These are phyloP conservation scores for Dactylorhiza incarnata DNA, from an alignment of 106 monocot genomes.

Conservation along the genomic window DNA sequence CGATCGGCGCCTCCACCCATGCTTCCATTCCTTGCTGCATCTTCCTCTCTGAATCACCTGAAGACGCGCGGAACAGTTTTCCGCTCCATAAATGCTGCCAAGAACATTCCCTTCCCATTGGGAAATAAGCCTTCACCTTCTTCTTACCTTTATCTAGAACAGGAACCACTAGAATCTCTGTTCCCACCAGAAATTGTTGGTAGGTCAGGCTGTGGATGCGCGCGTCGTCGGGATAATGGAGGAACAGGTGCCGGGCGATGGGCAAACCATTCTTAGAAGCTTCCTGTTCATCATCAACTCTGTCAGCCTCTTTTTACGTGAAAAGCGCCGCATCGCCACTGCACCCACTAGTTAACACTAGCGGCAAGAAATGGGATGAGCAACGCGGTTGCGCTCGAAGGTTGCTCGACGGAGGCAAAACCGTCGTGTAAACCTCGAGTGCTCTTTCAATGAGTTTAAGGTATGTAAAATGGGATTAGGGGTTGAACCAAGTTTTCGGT, in stretches of 20 bases:
- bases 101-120: conserved; percentile 28
- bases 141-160: conserved; percentile 63
- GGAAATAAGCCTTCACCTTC: conserved; percentile 60
- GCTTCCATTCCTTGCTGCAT: conserved; percentile 37
- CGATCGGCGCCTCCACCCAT: conserved; percentile 62
- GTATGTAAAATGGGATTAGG: too few species aligned
- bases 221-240: conserved; percentile 75
- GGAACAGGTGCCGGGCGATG: conserved; percentile 63
- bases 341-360: too few species aligned
- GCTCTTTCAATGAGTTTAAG: too few species aligned
- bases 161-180: conserved; percentile 74
- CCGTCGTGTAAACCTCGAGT: too few species aligned
- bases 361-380: too few species aligned
- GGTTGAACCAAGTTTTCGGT: too few species aligned
- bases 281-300: conserved; percentile 33
- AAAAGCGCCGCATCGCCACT: too few species aligned
- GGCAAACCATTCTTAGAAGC: conserved; percentile 70
- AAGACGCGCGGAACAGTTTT: conserved; percentile 16
- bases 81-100: conserved; percentile 83
- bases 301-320: background rate
- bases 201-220: conserved; percentile 51
- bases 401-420: too few species aligned
- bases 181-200: conserved; percentile 70
- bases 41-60: background rate
- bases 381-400: too few species aligned